phyloP scores from a whole-genome alignment of 768 basidiomycete species.

The Pisolithus marmoratus region DNA sequence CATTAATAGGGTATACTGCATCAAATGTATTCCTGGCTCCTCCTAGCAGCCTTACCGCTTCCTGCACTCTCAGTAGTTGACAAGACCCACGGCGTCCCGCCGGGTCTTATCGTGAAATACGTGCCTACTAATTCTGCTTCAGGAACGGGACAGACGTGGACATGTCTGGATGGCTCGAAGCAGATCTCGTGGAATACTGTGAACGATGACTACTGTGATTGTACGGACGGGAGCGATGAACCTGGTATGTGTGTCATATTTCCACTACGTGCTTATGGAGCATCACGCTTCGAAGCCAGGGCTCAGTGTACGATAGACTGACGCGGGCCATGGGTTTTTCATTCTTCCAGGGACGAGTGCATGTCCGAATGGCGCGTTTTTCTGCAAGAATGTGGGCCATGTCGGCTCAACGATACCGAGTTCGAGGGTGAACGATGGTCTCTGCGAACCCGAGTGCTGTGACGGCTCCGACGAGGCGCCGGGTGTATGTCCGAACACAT shows the following conservation, averaged over 20 bases:
- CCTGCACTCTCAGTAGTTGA: slow-evolving; percentile 37
- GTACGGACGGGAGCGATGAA: slow-evolving; percentile 91
- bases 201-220: slow-evolving; percentile 96
- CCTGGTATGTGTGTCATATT: slow-evolving; percentile 50
- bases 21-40: slow-evolving; percentile 46
- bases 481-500: slow-evolving; percentile 75
- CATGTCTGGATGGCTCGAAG: slow-evolving; percentile 75
- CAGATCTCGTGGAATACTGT: slow-evolving; percentile 75
- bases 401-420: slow-evolving; percentile 73
- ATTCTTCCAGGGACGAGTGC: slow-evolving; percentile 68
- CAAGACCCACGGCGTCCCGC: slow-evolving; percentile 55
- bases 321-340: slow-evolving; percentile 6
- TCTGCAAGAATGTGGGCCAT: slow-evolving; percentile 86
- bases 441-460: slow-evolving; percentile 92
- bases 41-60: slow-evolving; percentile 33
- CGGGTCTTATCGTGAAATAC: slow-evolving; percentile 52
- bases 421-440: slow-evolving; percentile 84
- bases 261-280: not conserved
- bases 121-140: slow-evolving; percentile 36
- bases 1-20: not conserved
- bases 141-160: slow-evolving; percentile 48
- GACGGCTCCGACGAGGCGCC: slow-evolving; percentile 90
- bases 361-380: slow-evolving; percentile 70
- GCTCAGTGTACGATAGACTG: not conserved
- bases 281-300: too few relatives aligned